Evolutionary conservation across 2,329 filamentous ascomycete species (phyloP).

Genomic region (Fusarium duplospermum): DNA sequence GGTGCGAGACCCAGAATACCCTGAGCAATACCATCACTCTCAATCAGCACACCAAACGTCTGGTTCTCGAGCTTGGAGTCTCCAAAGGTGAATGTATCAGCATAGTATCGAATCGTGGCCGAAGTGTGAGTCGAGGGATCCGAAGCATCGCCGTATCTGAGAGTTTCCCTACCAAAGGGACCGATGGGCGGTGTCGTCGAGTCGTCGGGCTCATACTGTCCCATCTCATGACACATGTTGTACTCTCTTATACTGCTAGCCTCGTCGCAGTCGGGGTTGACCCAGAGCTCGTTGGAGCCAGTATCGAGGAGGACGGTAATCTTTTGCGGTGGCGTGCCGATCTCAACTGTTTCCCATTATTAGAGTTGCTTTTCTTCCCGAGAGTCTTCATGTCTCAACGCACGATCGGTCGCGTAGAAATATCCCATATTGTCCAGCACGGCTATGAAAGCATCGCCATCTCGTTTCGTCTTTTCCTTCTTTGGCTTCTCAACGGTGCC

Average conservation of each 20-base stretch:
- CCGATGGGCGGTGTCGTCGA: slow-evolving; percentile 55
- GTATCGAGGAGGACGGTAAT: slow-evolving; percentile 63
- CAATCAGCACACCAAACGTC: slow-evolving; percentile 61
- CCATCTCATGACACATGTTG: slow-evolving; percentile 54
- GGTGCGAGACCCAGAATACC: slow-evolving; percentile 65
- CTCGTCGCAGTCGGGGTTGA: slow-evolving; percentile 61
- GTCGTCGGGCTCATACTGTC: slow-evolving; percentile 56
- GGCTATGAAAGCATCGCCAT: slow-evolving; percentile 43
- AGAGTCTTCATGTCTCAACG: slow-evolving; percentile 19
- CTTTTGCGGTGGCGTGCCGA: slow-evolving; percentile 56
- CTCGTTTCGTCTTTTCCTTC: slow-evolving; percentile 40
- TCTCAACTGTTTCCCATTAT: slow-evolving; percentile 54
- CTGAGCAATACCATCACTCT: slow-evolving; percentile 60
- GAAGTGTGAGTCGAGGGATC: slow-evolving; percentile 51
- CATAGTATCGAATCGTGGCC: slow-evolving; percentile 58
- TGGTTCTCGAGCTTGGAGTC: slow-evolving; percentile 56
- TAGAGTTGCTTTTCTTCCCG: background rate
- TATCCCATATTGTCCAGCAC: slow-evolving; percentile 51
- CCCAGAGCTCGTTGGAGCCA: slow-evolving; percentile 67
- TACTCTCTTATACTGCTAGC: slow-evolving; percentile 50
- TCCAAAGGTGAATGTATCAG: slow-evolving; percentile 60
- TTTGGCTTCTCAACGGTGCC: slow-evolving; percentile 45
- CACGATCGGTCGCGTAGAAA: slow-evolving; percentile 55
- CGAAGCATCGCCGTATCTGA: slow-evolving; percentile 55
- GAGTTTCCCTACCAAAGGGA: slow-evolving; percentile 51